phyloP scores from a whole-genome alignment of 495 filamentous ascomycete species.

The Schizothecium vesticola region DNA sequence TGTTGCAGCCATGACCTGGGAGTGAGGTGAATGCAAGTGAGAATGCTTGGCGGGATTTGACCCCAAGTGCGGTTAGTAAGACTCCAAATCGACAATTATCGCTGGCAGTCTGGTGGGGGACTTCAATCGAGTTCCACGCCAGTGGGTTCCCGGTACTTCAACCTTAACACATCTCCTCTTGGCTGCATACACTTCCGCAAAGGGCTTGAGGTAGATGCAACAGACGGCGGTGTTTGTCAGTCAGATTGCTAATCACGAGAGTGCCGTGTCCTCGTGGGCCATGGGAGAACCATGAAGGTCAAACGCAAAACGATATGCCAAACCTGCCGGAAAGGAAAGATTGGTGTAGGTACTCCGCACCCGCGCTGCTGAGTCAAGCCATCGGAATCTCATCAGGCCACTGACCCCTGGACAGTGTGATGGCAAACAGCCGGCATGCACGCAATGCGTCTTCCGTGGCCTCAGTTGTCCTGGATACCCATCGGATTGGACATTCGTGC shows the following conservation, averaged over 20 bases:
- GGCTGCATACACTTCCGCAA: not conserved
- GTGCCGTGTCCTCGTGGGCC: not conserved
- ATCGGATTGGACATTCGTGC: conserved; percentile 22
- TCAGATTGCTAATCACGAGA: not conserved
- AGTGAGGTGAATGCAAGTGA: not conserved
- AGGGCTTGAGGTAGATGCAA: not conserved
- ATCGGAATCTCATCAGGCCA: not conserved
- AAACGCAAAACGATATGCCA: conserved; percentile 20
- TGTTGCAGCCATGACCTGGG: not conserved
- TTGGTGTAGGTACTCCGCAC: conserved; percentile 13
- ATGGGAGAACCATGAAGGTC: conserved; percentile 16
- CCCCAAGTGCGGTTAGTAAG: conserved; percentile 15
- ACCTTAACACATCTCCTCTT: not conserved
- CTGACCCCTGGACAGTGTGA: conserved; percentile 18
- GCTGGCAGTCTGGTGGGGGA: not conserved
- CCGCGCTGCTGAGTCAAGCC: not conserved
- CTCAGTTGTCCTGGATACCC: conserved; percentile 20
- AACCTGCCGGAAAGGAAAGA: conserved; percentile 19
- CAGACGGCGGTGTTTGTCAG: not conserved
- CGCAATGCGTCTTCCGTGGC: conserved; percentile 18
- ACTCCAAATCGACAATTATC: not conserved
- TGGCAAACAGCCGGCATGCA: conserved; percentile 17
- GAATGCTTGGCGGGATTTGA: conserved; percentile 17
- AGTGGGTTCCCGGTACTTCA: not conserved
- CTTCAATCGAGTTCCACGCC: not conserved